These are phyloP conservation scores for Phytophthora cryptogea DNA, from an alignment of 352 stramenopile genomes.

Conservation along the genomic window DNA sequence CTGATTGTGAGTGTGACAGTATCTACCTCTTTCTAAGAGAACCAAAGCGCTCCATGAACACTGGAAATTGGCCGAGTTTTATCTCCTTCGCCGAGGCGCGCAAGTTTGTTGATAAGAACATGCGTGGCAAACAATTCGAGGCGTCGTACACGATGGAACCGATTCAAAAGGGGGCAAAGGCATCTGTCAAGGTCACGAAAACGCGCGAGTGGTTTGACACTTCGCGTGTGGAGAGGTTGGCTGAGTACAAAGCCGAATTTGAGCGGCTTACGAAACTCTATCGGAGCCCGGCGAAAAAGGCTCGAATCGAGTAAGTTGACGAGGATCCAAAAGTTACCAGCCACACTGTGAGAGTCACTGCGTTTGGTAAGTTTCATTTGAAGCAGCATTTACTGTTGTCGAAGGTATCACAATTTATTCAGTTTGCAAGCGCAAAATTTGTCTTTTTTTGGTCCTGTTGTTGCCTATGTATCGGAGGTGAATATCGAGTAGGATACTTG, in stretches of 20 bases:
- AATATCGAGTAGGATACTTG: too few relatives aligned
- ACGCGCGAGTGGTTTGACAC: slow-evolving; percentile 1
- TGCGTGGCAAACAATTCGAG: background rate
- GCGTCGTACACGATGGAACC: slow-evolving; percentile 1
- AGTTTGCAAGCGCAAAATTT: too few relatives aligned
- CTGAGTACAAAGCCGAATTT: background rate
- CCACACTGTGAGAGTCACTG: too few relatives aligned
- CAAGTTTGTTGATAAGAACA: background rate
- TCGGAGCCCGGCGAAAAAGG: background rate
- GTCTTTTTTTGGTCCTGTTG: too few relatives aligned
- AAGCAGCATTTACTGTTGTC: too few relatives aligned
- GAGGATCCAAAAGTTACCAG: too few relatives aligned
- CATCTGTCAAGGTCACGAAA: slow-evolving; percentile 1
- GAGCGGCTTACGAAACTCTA: background rate
- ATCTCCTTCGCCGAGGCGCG: background rate
- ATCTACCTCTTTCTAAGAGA: background rate
- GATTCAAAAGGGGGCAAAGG: background rate
- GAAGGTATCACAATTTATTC: too few relatives aligned
- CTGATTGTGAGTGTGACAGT: background rate
- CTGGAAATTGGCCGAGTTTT: background rate
- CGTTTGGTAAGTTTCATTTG: too few relatives aligned
- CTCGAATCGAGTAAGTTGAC: background rate
- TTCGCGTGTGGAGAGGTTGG: slow-evolving; percentile 2
- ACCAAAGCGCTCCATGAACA: background rate
- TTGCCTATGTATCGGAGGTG: too few relatives aligned